Evolutionary conservation across 2,329 filamentous ascomycete genomes (phyloP), one percentile per base, ranked within the genome.

Genomic region (Fusarium mangiferae): DNA sequence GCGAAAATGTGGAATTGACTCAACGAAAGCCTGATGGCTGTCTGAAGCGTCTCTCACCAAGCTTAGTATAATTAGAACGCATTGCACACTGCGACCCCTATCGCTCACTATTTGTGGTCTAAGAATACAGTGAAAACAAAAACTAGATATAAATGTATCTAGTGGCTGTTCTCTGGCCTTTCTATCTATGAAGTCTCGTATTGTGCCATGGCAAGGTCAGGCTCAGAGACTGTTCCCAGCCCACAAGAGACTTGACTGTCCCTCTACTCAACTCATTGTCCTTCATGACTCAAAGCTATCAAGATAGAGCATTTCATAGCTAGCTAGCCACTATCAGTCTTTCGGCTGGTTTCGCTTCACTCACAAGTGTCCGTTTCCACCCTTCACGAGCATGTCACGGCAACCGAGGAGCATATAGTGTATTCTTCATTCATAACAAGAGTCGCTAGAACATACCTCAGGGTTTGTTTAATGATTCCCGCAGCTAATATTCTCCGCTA

Each of bases 91-190:
- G 6, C 11, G 7, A n/a, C 14, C 6, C 9, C 10, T 1, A 7
- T 15, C 14, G 2, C n/a, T 36, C 9, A 8, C 17, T 3, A 7
- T 20, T 1, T 24, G 12, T 5, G 3, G 6, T 26, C n/a, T 14
- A 2, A 20, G 5, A 1, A 35, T 14, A 3, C 0, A 48, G 0
- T 1, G 0, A 1, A 8, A 2, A 1, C 5, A 12, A 4, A 12
- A 30, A 8, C 2, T 4, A 4, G 0, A 30, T 22, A 9, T 8
- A 3, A 9, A 18, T 26, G 17, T 13, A 45, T 26, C 5, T 20
- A 20, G 12, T 8, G 11, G 5, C 7, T 20, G 7, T 20, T 42
- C 8, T 6, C 5, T 6, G 5, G 12, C 8, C 4, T 20, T 14
- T 20, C 44, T 6, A 30, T n/a, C 26, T 17, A 30, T 15, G 0